phyloP scores from a whole-genome alignment of 2,329 filamentous ascomycete genomes.

The Aspergillus tamarii region DNA sequence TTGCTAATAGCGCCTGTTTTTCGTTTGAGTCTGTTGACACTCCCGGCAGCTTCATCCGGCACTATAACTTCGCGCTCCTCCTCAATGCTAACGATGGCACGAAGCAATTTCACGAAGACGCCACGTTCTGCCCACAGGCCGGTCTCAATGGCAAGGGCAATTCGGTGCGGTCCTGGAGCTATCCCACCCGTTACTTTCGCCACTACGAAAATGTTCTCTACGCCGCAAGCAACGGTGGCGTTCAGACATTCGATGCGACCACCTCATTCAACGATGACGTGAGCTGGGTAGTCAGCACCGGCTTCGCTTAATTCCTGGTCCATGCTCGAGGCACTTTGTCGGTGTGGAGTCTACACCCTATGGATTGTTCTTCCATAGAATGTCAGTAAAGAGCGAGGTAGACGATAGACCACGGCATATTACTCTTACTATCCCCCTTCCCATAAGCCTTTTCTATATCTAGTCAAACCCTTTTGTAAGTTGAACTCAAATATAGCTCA shows the following conservation, averaged over 20 bases:
- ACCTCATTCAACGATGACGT: constrained; percentile 58
- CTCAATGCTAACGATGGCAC: constrained; percentile 57
- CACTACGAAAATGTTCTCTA: constrained; percentile 56
- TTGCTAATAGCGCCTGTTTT: constrained; percentile 60
- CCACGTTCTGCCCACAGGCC: constrained; percentile 63
- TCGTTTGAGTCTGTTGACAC: constrained; percentile 65
- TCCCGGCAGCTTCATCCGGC: constrained; percentile 62
- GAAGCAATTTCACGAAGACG: constrained; percentile 63
- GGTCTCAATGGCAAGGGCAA: constrained; percentile 56
- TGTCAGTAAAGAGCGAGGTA: neutral
- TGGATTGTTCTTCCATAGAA: neutral
- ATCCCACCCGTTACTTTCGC: constrained; percentile 62
- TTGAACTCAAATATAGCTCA: no score
- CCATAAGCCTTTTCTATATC: no score
- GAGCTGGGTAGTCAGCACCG: constrained; percentile 52
- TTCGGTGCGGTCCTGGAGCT: constrained; percentile 62
- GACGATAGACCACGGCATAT: neutral
- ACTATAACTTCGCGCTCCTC: constrained; percentile 56
- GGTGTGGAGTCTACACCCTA: neutral
- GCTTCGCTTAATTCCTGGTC: constrained; percentile 46
- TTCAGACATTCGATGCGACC: constrained; percentile 57
- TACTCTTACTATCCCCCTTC: no score
- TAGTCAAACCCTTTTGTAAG: no score
- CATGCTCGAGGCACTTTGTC: neutral
- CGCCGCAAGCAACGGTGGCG: constrained; percentile 58